A percentile compares a stretch with the other conserved stretches of the same genome.
These are phyloP conservation scores for Seminavis robusta DNA, from an alignment of 108 stramenopile genomes.

Conservation along the genomic window DNA sequence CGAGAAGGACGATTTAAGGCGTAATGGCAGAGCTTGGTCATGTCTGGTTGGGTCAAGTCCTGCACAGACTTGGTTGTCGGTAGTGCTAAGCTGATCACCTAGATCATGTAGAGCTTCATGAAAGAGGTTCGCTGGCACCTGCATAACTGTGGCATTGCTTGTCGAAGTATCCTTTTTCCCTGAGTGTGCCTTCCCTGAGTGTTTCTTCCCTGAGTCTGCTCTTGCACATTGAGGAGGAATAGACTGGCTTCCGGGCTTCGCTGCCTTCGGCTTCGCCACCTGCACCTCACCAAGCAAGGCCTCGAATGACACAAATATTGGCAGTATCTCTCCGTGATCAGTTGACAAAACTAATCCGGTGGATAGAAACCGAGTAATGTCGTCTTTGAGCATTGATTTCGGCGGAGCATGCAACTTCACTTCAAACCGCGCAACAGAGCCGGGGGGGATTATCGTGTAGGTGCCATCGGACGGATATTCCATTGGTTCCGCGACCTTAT, in stretches of 20 bases:
- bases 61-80: too few species aligned
- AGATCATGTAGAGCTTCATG: too few species aligned
- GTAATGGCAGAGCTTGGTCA: slow-evolving; percentile 17
- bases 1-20: slow-evolving; percentile 44
- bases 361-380: slow-evolving; percentile 60
- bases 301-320: slow-evolving; percentile 60
- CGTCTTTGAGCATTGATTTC: slow-evolving; percentile 30
- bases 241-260: not conserved
- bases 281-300: slow-evolving; percentile 62
- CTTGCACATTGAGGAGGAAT: not conserved
- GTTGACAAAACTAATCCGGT: slow-evolving; percentile 68
- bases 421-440: slow-evolving; percentile 59
- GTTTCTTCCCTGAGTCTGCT: too few species aligned
- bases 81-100: too few species aligned
- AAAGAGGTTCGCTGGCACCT: too few species aligned
- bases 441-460: slow-evolving; percentile 61
- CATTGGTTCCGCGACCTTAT: not conserved
- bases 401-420: slow-evolving; percentile 49
- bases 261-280: not conserved
- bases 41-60: too few species aligned
- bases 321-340: slow-evolving; percentile 61
- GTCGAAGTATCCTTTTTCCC: too few species aligned
- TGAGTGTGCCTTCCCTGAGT: too few species aligned
- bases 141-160: too few species aligned
- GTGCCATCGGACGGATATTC: not conserved